Base-by-base conservation (phyloP, 2,329 filamentous ascomycete genomes). In the Alternaria arborescens region DNA sequence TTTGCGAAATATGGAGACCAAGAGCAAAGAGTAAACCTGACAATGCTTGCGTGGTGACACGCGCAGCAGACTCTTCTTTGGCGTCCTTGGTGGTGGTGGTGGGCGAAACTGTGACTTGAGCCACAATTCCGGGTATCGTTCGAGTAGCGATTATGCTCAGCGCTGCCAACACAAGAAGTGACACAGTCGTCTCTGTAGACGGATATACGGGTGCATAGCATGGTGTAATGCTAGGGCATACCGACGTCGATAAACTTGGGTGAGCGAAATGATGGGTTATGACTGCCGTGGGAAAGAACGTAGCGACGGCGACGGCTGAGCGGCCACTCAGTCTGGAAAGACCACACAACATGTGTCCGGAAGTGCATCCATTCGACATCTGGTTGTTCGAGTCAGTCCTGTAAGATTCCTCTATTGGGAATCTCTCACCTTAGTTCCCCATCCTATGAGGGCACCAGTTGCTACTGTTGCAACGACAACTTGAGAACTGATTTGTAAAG, bases 321-420 rank as follows among this genome's bases (percentile, higher is more conserved):
- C 83, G 81, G n/a, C 78, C 75, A 14, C 81, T 85, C 26, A 84
- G 75, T 41, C 83, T 79, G 5, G 82, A 79, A 5, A 86, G 67
- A 2, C 84, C 84, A 61, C 84, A 85, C 32, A 86, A 81, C 82
- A 86, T 85, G 66, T 86, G 84, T 52, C 84, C 84, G 2, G 84
- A 85, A 10, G 84, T 86, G 66, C 84, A 86, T 18, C 84, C 84
- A 55, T 80, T 79, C 6, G 72, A 69, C 43, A 59, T 55, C 75
- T 77, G 8, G 16, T 24, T 2, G 8, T n/a, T 16, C n/a, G 10
- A 12, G 46, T 74, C 42, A 73, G 61, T 36, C 7, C 34, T 52
- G 16, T 38, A 3, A 24, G 6, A 40, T 12, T 2, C 18, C 28
- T 2, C 24, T 11, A 16, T 4, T 12, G 28, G 41, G 52, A 24